Evolutionary conservation across 2,329 filamentous ascomycete genomes (phyloP), one percentile per base, ranked within the genome.

Genomic region (Fusarium haematococcum): DNA sequence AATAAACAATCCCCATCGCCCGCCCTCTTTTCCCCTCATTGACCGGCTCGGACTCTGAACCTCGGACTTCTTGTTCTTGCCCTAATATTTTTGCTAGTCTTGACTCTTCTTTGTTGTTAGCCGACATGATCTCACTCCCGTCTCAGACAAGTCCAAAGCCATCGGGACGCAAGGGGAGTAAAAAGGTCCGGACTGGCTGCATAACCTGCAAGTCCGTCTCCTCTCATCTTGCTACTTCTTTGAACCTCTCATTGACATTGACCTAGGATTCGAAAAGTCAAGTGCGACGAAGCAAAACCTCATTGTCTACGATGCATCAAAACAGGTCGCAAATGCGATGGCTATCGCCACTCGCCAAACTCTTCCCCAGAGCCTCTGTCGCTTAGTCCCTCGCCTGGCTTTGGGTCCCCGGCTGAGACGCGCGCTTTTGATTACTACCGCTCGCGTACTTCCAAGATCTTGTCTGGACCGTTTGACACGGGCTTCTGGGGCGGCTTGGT

Each of bases 291-390:
- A 79, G 81, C 79, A 20, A 89, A 87, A 65, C 88, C 88, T 2
- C 81, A 79, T 43, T 91, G 89, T 73, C 79, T 85, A 39, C 85
- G 87, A 66, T 91, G 89, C 75, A 85, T 84, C 37, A 87, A 86
- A 65, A 90, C 88, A 4, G 88, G 89, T 14, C 85, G 89, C 62
- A 86, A 84, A 73, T 91, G 89, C 75, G 89, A 91, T 76, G 89
- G 89, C 67, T 90, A 91, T 66, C 75, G 81, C 11, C 70, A 78
- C 16, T 74, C 61, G 1, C 67, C 73, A 5, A 66, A 71, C 25
- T 69, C 74, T 13, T 74, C 71, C 1, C 74, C 74, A 9, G 69
- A 73, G 11, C 69, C 67, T 30, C 65, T 66, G 41, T 50, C 57
- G 16, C 32, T 73, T 13, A 79, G 63, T 30, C 68, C 75, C 23